Base-by-base conservation (phyloP, 2,329 filamentous ascomycete species). In the Celoporthe dispersa region DNA sequence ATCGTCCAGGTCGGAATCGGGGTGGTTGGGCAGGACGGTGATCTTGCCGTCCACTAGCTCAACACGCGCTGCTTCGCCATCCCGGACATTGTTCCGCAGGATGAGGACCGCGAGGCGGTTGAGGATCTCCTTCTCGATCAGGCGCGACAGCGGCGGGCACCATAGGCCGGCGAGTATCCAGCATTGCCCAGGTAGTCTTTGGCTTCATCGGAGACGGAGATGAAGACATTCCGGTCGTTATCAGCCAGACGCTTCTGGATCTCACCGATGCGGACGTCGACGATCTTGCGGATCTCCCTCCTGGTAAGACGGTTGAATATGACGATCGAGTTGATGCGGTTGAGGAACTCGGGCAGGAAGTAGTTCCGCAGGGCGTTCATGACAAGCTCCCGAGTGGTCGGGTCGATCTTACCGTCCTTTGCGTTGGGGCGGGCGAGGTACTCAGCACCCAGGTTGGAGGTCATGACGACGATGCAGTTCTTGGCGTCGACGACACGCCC, bases 381-480 rank as follows among this genome's bases (percentile, higher is more conserved):
- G 77, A 99, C 95, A 73, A 98, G 85, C 78, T 98, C 94, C 72
- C 88, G 88, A 0, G 94, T 98, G 1, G 92, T 90, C 0, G 90
- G 86, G 75, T 99, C 96, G 74, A 99, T 96, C 78, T 86, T 90
- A 76, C 95, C 95, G 75, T 97, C 93, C 66, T 91, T 89, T 66
- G 88, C 88, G 68, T 91, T 90, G 22, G 92, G 91, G 31, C 94
- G 91, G 53, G 92, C 84, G n/a, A 99, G 91, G 80, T 91, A 97
- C 80, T 98, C 96, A 41, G 96, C 96, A 74, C 96, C 96, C 72
- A 99, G 82, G 84, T 99, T 99, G 77, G 94, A 98, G 0, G 96
- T 99, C 94, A 99, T 97, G 81, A 99, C 96, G 59, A 99, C 95
- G 75, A 99, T 98, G 80, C 95, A 98, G 86, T 99, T 99, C 83